phyloP scores from a whole-genome alignment of 805 yeast species.

The Zygosaccharomyces siamensis region DNA sequence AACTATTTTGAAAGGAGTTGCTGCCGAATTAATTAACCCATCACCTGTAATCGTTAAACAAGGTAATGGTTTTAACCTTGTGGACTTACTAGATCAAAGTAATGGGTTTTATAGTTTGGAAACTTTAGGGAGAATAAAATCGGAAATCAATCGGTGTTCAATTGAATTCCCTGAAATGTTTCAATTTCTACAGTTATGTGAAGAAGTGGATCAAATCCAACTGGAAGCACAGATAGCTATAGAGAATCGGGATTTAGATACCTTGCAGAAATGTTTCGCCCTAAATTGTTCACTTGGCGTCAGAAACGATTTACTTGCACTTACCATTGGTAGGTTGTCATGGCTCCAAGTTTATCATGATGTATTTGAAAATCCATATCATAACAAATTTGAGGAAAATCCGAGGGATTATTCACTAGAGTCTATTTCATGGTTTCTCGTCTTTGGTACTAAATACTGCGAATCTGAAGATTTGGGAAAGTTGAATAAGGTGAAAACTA shows the following conservation, averaged over 20 bases:
- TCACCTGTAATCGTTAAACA: neutral
- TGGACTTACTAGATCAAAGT: slow-evolving; percentile 3
- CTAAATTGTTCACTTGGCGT: slow-evolving; percentile 15
- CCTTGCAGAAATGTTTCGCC: slow-evolving; percentile 10
- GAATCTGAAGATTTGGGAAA: slow-evolving; percentile 18
- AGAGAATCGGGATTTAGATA: slow-evolving; percentile 4
- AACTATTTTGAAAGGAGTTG: neutral
- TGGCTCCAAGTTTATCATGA: slow-evolving; percentile 24
- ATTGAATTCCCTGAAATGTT: slow-evolving; percentile 17
- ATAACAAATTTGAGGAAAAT: slow-evolving; percentile 7
- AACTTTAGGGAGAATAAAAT: slow-evolving; percentile 3
- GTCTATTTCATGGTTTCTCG: slow-evolving; percentile 15
- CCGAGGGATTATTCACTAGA: slow-evolving; percentile 11
- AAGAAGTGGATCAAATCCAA: slow-evolving; percentile 7
- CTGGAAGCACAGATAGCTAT: slow-evolving; percentile 5
- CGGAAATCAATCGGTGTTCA: slow-evolving; percentile 4
- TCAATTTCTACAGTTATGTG: slow-evolving; percentile 5
- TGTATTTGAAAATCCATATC: slow-evolving; percentile 4
- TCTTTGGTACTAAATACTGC: slow-evolving; percentile 22
- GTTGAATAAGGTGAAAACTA: slow-evolving; percentile 17
- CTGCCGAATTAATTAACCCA: neutral
- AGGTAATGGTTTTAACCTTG: slow-evolving; percentile 10
- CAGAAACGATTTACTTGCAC: slow-evolving; percentile 10
- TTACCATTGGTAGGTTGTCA: slow-evolving; percentile 16
- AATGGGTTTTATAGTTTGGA: slow-evolving; percentile 2